Conservation (phyloP, 306 rosid genomes). For the Carpinus fangiana region DNA sequence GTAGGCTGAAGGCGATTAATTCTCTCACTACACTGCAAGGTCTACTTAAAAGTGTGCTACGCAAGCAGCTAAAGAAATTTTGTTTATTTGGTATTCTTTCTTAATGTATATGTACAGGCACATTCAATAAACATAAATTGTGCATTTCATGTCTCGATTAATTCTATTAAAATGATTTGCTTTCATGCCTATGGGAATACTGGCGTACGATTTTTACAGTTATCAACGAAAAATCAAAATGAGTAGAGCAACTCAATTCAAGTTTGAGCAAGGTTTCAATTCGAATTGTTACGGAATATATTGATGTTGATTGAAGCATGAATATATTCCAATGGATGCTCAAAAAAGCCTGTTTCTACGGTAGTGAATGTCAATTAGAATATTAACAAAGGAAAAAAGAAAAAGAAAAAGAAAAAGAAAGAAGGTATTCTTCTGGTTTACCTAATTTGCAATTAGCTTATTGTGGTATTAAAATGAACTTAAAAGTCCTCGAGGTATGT, state of each 20-base stretch:
- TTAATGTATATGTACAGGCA: not conserved
- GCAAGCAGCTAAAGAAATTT: not conserved
- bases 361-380: not conserved
- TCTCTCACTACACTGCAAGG: slow-evolving; percentile 15
- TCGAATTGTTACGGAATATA: not conserved
- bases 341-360: not conserved
- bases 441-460: no score
- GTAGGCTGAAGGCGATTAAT: slow-evolving; percentile 33
- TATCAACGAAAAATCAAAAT: not conserved
- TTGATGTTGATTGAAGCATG: not conserved
- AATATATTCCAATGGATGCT: not conserved
- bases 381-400: no score
- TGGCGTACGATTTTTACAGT: not conserved
- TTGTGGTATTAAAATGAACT: no score
- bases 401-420: no score
- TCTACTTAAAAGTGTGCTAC: slow-evolving; percentile 14
- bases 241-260: not conserved
- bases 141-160: not conserved
- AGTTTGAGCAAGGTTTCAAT: not conserved
- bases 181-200: not conserved
- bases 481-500: no score
- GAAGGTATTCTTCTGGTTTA: no score
- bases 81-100: slow-evolving; percentile 9
- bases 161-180: not conserved
- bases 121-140: not conserved